Base-by-base conservation (phyloP, 805 yeast genomes). In the Barnettozyma sp. region DNA sequence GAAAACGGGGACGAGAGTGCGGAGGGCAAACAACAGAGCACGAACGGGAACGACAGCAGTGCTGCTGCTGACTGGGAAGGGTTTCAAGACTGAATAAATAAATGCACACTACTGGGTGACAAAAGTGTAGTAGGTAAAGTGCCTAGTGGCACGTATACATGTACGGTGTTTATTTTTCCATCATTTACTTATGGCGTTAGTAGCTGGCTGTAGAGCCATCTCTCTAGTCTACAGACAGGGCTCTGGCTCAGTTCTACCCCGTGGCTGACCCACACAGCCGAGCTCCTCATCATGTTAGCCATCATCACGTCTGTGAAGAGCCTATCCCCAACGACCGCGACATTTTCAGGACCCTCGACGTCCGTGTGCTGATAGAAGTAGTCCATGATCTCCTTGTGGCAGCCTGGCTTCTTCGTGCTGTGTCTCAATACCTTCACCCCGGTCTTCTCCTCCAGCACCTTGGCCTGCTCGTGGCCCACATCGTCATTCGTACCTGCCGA, bases 401-500 rank as follows among this genome's bases (percentile, higher is more conserved):
- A 84, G 1, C 94, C 94, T 0, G 94, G 94, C 45, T 84, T 84
- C 59, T 84, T 84, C 1, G 82, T 76, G 0, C 78, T 50, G 47
- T 84, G 94, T 25, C 83, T 61, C 19, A 84, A 59, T 0, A 84
- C 90, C 0, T 72, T 60, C 1, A 82, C 81, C 0, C 90, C 88
- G 0, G 85, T 77, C 18, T 68, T 64, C 8, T 57, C 35, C 51
- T 87, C 94, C 9, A 88, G 57, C 6, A 62, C 48, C 15, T 52
- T 44, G 0, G 96, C 96, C 48, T 83, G 82, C 13, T 42, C 41
- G 38, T 74, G 70, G 22, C 63, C 66, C 0, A 46, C 50, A 50
- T 88, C 97, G 48, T 81, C 94, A 39, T 71, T 66, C 0, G 94
- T 82, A 0, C 98, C 98, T 0, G 97, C 97, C 0, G 95, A 83